Evolutionary conservation across 495 filamentous ascomycete genomes (phyloP).

Genomic region (Massariosphaeria phaeospora): DNA sequence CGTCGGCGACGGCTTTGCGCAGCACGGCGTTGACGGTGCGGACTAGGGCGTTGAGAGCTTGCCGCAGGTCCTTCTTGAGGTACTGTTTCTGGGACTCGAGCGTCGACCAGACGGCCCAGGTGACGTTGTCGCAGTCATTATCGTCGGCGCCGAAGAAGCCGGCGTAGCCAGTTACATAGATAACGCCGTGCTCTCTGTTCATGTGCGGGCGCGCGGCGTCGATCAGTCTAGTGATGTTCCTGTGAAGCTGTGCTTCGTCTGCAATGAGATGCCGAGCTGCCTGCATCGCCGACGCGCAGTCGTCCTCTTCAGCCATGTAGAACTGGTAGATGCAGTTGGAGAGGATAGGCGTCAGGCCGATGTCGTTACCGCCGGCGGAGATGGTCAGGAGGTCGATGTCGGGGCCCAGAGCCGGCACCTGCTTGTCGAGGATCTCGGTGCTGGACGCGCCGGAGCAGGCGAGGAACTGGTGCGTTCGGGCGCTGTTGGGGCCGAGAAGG

Average conservation of each 20-base stretch:
- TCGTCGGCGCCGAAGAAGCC: slow-evolving; percentile 28
- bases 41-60: slow-evolving; percentile 12
- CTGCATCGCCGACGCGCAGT: slow-evolving; percentile 12
- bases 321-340: slow-evolving; percentile 31
- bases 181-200: slow-evolving; percentile 6
- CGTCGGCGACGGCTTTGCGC: background rate
- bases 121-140: slow-evolving; percentile 21
- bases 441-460: slow-evolving; percentile 25
- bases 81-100: slow-evolving; percentile 11
- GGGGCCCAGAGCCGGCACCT: slow-evolving; percentile 6
- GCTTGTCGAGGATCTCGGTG: slow-evolving; percentile 9
- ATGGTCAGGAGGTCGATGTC: slow-evolving; percentile 28
- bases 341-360: slow-evolving; percentile 22
- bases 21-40: slow-evolving; percentile 17
- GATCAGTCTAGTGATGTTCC: slow-evolving; percentile 9
- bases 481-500: slow-evolving; percentile 9
- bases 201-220: slow-evolving; percentile 12
- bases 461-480: slow-evolving; percentile 20
- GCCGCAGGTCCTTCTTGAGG: slow-evolving; percentile 9
- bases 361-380: slow-evolving; percentile 27
- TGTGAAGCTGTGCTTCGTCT: slow-evolving; percentile 7
- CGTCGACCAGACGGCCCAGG: slow-evolving; percentile 22
- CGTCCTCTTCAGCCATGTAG: slow-evolving; percentile 14
- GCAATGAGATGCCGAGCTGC: slow-evolving; percentile 5
- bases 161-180: slow-evolving; percentile 26